Percentiles rank a stretch among this genome's conserved stretches.
phyloP scores from a whole-genome alignment of 495 filamentous ascomycete genomes.

The Oidiodendron maius region DNA sequence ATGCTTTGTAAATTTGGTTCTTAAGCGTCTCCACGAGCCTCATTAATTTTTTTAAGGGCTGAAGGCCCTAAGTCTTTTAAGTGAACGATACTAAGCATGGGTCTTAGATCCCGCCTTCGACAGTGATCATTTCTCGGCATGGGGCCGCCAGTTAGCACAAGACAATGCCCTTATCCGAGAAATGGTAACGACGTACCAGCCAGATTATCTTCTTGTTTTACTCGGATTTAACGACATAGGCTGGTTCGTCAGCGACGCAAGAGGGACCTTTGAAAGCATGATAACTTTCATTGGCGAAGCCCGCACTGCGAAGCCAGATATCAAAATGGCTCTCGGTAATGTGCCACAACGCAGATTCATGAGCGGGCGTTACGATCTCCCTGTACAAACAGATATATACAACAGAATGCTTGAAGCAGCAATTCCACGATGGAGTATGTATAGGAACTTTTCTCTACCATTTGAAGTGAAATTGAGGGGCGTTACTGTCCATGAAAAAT shows the following conservation, averaged over 20 bases:
- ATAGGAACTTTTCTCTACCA: slow-evolving; percentile 26
- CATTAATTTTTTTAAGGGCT: no score
- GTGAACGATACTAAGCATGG: no score
- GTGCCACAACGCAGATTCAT: slow-evolving; percentile 23
- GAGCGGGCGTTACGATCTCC: slow-evolving; percentile 17
- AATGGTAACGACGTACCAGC: slow-evolving; percentile 32
- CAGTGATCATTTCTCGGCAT: slow-evolving; percentile 2
- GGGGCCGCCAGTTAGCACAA: slow-evolving; percentile 23
- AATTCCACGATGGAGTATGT: not conserved
- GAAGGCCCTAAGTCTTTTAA: no score
- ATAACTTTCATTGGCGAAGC: slow-evolving; percentile 19
- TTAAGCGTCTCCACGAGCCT: no score
- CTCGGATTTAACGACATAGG: slow-evolving; percentile 35
- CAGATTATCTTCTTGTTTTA: slow-evolving; percentile 29
- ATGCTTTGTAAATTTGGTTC: no score
- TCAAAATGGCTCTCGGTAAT: slow-evolving; percentile 26
- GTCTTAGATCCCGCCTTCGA: slow-evolving; percentile 17
- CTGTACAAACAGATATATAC: slow-evolving; percentile 22
- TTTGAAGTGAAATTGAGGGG: slow-evolving; percentile 16
- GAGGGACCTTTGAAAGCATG: slow-evolving; percentile 21
- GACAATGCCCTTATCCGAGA: slow-evolving; percentile 35
- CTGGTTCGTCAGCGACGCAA: slow-evolving; percentile 24
- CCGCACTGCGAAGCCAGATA: slow-evolving; percentile 14
- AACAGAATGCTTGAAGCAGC: slow-evolving; percentile 20
- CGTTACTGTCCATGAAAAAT: not conserved